Conservation (phyloP, 257 asterid species). For the Gentiana macrophylla region DNA sequence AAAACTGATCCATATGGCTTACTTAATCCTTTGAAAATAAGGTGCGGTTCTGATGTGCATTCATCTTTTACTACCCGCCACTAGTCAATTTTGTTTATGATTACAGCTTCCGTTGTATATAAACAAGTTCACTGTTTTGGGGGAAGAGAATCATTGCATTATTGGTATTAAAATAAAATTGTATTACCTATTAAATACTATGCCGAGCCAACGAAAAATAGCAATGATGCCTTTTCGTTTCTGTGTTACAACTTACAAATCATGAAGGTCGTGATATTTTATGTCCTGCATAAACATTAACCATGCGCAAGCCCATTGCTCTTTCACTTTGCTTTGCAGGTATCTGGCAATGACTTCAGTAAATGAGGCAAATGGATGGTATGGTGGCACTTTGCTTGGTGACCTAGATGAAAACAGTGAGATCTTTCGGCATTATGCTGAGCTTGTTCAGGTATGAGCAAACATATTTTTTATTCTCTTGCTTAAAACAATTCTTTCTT, state of each 20-base stretch:
- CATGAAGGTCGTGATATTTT: not conserved
- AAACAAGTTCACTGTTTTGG: no score
- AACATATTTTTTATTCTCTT: not conserved
- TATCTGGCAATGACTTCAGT: slow-evolving; percentile 76
- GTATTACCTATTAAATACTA: no score
- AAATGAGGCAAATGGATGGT: slow-evolving; percentile 91
- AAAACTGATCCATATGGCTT: no score
- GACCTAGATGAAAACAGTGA: slow-evolving; percentile 82
- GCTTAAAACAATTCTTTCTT: no score
- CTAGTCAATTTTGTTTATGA: no score
- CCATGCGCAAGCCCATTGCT: not conserved
- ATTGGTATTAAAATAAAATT: no score
- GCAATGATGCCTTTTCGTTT: not conserved
- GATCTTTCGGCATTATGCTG: slow-evolving; percentile 82
- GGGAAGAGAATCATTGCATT: no score
- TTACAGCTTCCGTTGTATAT: no score
- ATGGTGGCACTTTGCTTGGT: slow-evolving; percentile 85
- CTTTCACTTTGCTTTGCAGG: slow-evolving; percentile 19
- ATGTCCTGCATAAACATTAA: not conserved
- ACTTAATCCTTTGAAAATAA: no score
- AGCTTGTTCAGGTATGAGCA: slow-evolving; percentile 68
- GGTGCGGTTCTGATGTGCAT: no score
- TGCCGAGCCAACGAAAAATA: no score
- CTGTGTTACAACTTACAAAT: not conserved
- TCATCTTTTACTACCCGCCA: no score